Evolutionary conservation across 257 asterid species (phyloP).

Genomic region (Salvia miltiorrhiza): DNA sequence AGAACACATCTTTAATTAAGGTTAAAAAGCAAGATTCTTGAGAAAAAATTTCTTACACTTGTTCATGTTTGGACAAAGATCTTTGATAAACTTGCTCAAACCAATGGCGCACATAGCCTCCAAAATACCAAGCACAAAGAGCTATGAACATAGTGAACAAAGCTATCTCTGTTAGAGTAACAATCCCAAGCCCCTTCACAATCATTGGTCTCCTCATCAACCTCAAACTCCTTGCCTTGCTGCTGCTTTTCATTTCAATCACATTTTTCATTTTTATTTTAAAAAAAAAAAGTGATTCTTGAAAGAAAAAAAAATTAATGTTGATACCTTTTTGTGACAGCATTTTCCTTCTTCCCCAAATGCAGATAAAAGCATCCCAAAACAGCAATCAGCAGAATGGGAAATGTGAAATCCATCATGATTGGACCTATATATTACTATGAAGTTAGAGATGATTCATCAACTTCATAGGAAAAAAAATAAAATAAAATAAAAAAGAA

Average conservation of each 20-base stretch:
- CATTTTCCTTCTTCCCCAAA: conserved; percentile 47
- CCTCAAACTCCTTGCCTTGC: conserved; percentile 27
- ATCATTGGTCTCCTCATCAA: conserved; percentile 68
- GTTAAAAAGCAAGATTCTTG: no score
- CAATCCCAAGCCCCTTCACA: conserved; percentile 68
- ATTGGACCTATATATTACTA: conserved; percentile 89
- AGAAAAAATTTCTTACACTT: conserved; percentile 46
- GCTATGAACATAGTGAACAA: conserved; percentile 67
- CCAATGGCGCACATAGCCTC: conserved; percentile 67
- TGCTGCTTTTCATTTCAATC: conserved; percentile 18
- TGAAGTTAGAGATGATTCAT: neutral
- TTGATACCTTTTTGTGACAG: conserved; percentile 32
- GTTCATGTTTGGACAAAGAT: conserved; percentile 46
- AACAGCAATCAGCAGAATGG: conserved; percentile 86
- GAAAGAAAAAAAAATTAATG: neutral
- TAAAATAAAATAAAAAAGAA: neutral
- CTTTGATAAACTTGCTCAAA: conserved; percentile 40
- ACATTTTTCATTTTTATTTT: neutral
- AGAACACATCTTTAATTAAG: no score
- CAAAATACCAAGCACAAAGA: conserved; percentile 74
- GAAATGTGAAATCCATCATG: conserved; percentile 87
- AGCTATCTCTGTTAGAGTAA: conserved; percentile 61
- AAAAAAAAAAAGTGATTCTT: neutral
- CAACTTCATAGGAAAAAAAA: neutral
- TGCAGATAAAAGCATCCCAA: conserved; percentile 82